Conservation (phyloP, 192 early-diverging fungal species). For the Diversispora eburnea region DNA sequence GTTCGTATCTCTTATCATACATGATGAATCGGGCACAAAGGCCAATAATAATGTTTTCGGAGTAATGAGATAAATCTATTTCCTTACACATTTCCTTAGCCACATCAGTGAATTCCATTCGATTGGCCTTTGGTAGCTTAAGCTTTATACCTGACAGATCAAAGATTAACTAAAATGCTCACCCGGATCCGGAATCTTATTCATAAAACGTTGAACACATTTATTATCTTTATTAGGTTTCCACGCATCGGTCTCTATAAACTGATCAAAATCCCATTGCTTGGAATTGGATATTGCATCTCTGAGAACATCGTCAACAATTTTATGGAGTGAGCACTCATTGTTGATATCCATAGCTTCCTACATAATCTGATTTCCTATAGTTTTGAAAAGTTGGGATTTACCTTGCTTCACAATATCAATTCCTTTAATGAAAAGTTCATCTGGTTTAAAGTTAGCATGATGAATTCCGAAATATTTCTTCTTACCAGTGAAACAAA, state of each 20-base stretch:
- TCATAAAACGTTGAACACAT: neutral
- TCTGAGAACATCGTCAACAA: constrained; percentile 12
- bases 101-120: too few relatives aligned
- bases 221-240: neutral
- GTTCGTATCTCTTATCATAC: too few relatives aligned
- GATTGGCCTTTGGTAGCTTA: too few relatives aligned
- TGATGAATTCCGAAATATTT: constrained; percentile 10
- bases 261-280: neutral
- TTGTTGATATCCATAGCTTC: neutral
- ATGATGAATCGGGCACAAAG: too few relatives aligned
- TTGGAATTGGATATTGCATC: neutral
- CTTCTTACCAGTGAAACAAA: constrained; percentile 1
- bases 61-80: too few relatives aligned
- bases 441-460: neutral
- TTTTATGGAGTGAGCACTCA: neutral
- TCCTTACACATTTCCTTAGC: too few relatives aligned
- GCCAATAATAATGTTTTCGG: too few relatives aligned
- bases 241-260: constrained; percentile 1
- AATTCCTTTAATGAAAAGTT: constrained; percentile 13
- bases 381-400: constrained; percentile 1
- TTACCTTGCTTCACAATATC: constrained; percentile 14
- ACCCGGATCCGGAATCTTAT: too few relatives aligned
- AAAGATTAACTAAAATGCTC: too few relatives aligned
- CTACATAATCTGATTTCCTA: neutral
- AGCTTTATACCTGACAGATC: too few relatives aligned